Base-by-base conservation (phyloP, 768 basidiomycete genomes). In the Calocybe cyanea region DNA sequence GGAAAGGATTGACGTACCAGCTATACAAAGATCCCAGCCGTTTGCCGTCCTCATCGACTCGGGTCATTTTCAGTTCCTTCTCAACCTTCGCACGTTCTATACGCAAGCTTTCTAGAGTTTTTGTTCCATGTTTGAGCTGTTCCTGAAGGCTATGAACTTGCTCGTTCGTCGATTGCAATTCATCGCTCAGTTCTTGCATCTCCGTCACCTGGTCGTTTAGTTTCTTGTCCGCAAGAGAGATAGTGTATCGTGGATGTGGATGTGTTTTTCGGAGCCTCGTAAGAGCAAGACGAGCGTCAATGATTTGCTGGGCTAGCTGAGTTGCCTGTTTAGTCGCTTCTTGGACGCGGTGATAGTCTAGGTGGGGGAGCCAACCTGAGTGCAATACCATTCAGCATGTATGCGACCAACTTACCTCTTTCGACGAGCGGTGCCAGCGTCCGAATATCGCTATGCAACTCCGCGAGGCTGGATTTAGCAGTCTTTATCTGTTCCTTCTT, bases 261-360 rank as follows among this genome's bases (percentile, higher is more conserved):
- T 94, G 81, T 2, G 83, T 78, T 53, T 92, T 85, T 15, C 88
- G 81, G 14, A 94, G 79, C 1, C 92, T 80, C 6, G 85, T 83
- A 30, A 94, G 72, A 1, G 85, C 78, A 3, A 92, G 76, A 28
- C 87, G 83, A 28, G 90, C 81, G 58, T 93, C 90, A 48, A 90
- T 76, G 54, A 94, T 91, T 60, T 87, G 77, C 46, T 87, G 79
- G 1, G 85, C 77, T 1, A 91, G 75, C 2, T 71, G 51, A 17
- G 80, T 67, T 1, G 84, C 82, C 49, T 78, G 76, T 18, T 68
- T 65, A 0, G 80, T 75, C 7, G 76, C 62, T 1, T 69, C 62
- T 34, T 76, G 78, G 0, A 81, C 75, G 50, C 74, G 76, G 32
- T 68, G 62, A 55, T 83, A 86, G 48, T 87, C 87, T 88, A 48